phyloP scores from a whole-genome alignment of 306 rosid genomes.

The Prunus campanulata region DNA sequence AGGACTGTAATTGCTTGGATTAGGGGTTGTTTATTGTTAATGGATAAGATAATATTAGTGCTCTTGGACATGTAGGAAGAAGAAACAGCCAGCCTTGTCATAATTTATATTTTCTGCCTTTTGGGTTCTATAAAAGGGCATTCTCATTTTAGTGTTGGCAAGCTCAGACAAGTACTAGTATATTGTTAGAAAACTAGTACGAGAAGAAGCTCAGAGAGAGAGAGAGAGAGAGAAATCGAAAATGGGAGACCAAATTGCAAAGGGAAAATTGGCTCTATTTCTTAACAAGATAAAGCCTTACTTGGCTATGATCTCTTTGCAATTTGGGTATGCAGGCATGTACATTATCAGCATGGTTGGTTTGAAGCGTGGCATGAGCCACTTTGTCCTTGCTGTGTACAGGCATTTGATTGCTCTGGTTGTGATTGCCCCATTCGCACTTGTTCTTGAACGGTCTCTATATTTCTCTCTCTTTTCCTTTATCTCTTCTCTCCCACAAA shows the following conservation, averaged over 20 bases:
- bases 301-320: slow-evolving; percentile 79
- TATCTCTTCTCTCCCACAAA: background rate
- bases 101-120: background rate
- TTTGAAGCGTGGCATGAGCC: slow-evolving; percentile 89
- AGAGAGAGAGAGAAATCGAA: background rate
- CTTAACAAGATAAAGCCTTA: slow-evolving; percentile 70
- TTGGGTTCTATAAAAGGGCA: slow-evolving; percentile 10
- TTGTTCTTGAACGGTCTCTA: slow-evolving; percentile 75
- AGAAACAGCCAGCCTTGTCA: background rate
- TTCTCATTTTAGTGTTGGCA: background rate
- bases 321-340: slow-evolving; percentile 96
- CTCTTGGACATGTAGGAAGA: background rate
- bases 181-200: background rate
- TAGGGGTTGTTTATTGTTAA: background rate
- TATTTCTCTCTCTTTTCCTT: background rate
- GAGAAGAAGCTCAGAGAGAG: background rate
- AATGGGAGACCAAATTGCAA: slow-evolving; percentile 8
- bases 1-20: background rate
- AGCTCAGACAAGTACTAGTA: background rate
- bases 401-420: slow-evolving; percentile 89
- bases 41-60: slow-evolving; percentile 15
- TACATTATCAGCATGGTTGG: slow-evolving; percentile 82
- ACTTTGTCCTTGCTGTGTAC: slow-evolving; percentile 85
- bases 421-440: slow-evolving; percentile 86
- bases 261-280: background rate